Percentiles rank a stretch among this genome's conserved stretches.
phyloP scores from a whole-genome alignment of 108 stramenopile species.

The Phaeodactylum tricornutum region DNA sequence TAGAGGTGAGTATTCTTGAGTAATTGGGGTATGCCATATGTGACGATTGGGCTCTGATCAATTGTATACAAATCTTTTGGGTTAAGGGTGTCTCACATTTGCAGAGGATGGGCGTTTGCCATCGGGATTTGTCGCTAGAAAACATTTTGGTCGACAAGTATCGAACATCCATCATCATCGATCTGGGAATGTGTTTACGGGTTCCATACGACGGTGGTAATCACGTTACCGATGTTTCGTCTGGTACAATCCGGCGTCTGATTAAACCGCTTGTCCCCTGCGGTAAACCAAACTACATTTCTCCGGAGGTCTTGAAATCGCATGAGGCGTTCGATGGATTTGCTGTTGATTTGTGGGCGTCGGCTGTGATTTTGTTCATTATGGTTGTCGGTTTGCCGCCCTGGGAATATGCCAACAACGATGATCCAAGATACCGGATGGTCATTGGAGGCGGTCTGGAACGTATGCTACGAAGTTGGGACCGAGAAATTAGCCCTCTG shows the following conservation, averaged over 20 bases:
- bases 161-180: conserved; percentile 49
- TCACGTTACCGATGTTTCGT: conserved; percentile 35
- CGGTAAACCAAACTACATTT: conserved; percentile 94
- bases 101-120: conserved; percentile 53
- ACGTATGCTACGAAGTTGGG: conserved; percentile 44
- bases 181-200: conserved; percentile 78
- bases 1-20: conserved; percentile 53
- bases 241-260: conserved; percentile 46
- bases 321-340: conserved; percentile 68
- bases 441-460: conserved; percentile 33
- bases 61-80: background rate
- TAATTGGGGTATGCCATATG: background rate
- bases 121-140: conserved; percentile 70
- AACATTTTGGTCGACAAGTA: conserved; percentile 63
- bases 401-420: conserved; percentile 50
- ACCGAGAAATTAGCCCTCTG: conserved; percentile 26
- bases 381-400: conserved; percentile 77
- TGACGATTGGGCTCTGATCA: background rate
- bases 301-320: conserved; percentile 64
- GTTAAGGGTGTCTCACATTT: conserved; percentile 53
- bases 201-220: conserved; percentile 48
- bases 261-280: conserved; percentile 74
- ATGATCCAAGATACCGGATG: conserved; percentile 40
- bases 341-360: conserved; percentile 86
- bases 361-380: conserved; percentile 82